Conservation (phyloP, 192 early-diverging fungal species). For the Backusella luteola region DNA sequence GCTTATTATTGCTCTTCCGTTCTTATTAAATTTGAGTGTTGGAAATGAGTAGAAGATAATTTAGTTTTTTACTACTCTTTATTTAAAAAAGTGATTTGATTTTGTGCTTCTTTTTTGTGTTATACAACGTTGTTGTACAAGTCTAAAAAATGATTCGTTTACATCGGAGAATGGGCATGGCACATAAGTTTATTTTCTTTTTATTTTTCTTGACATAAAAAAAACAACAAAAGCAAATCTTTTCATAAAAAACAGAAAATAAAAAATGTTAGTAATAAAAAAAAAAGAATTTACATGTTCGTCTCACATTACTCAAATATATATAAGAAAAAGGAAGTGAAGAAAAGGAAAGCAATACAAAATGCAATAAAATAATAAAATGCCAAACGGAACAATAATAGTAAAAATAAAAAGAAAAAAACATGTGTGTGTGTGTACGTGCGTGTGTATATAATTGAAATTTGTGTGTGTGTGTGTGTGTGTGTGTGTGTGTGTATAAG, state of each 20-base stretch:
- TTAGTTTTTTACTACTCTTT: not conserved
- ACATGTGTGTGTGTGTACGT: not conserved
- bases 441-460: not conserved
- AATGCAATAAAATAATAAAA: slow-evolving; percentile 1
- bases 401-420: not conserved
- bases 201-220: not conserved
- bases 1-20: not conserved
- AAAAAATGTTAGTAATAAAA: not conserved
- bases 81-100: slow-evolving; percentile 7
- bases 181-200: slow-evolving; percentile 2
- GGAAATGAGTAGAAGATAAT: not conserved
- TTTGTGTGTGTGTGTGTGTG: not conserved
- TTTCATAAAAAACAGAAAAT: slow-evolving; percentile 5
- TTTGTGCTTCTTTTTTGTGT: slow-evolving; percentile 1
- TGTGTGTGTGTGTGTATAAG: not conserved
- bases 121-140: not conserved
- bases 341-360: not conserved
- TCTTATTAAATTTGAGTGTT: too few species aligned
- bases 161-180: not conserved
- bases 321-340: not conserved
- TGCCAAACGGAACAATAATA: slow-evolving; percentile 1
- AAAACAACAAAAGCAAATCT: not conserved
- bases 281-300: not conserved
- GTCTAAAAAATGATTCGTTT: slow-evolving; percentile 1
- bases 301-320: not conserved